Base-by-base conservation (phyloP, 192 early-diverging fungal genomes). In the Tieghemiomyces parasiticus region DNA sequence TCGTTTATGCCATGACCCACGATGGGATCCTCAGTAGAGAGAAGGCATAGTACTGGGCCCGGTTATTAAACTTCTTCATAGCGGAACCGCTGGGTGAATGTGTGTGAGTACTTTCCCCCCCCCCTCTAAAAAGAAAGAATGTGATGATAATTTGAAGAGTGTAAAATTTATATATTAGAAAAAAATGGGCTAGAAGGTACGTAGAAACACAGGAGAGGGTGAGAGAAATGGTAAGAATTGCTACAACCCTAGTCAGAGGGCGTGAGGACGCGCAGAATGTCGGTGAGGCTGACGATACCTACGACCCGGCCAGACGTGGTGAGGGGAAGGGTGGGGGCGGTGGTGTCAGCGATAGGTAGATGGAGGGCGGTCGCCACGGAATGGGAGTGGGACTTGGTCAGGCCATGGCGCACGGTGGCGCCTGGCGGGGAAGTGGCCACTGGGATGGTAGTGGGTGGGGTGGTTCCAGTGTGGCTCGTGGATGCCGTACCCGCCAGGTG, bases 241-340 rank as follows among this genome's bases (percentile, higher is more conserved):
- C n/a, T n/a, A 42, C 8, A 42, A 16, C 38, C 38, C 16, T 42
- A 42, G 38, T 67, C 67, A 48, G 61, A 54, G 16, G 75, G 71
- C n/a, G 68, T 68, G 31, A 88, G 65, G 50, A 84, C 66, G 4
- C 79, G 68, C 65, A 89, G 71, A 13, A 92, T 72, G 64, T 92
- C 89, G 22, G 89, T 92, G 13, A 92, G 72, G 26, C 82, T 85
- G 8, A 92, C 81, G 19, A 92, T 78, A 16, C 86, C 86, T n/a
- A 78, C 67, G 22, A 76, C 70, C 48, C 69, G 67, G 14, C 75
- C 77, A 12, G 54, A 56, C 3, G 30, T 56, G 31, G 16, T 34
- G 20, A 56, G 34, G 16, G 54, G 54, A 34, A 31, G 13, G 53
- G 71, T 70, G 4, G 72, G 66, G 30, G 30, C 33, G 35, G 71